Conservation (phyloP, 768 basidiomycete species). For the Russula lepida region DNA sequence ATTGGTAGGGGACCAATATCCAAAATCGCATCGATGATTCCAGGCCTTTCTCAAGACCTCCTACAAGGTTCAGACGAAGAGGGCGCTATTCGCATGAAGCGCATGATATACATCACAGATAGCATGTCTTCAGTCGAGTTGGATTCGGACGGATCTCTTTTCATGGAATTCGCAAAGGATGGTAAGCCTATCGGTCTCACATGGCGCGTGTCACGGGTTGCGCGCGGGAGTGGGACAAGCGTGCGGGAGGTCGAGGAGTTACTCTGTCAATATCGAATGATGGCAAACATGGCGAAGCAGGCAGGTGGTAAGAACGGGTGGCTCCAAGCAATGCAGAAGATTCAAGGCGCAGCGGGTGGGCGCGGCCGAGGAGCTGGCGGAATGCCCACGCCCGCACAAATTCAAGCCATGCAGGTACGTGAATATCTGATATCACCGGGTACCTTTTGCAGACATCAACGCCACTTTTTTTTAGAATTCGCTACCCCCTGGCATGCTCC, state of each 20-base stretch:
- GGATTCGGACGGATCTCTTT: conserved; percentile 88
- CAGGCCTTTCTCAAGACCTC: conserved; percentile 86
- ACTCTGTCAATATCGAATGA: conserved; percentile 94
- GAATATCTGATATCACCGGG: not conserved
- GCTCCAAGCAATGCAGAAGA: conserved; percentile 86
- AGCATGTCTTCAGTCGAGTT: conserved; percentile 92
- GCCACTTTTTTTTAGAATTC: conserved; percentile 47
- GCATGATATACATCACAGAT: conserved; percentile 98
- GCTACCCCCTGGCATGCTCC: conserved; percentile 92
- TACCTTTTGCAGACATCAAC: not conserved
- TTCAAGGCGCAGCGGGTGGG: conserved; percentile 80
- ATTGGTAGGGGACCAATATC: conserved; percentile 85
- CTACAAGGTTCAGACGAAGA: conserved; percentile 93
- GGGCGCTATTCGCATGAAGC: conserved; percentile 81
- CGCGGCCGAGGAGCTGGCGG: conserved; percentile 81
- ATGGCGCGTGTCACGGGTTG: conserved; percentile 84
- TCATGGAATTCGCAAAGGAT: conserved; percentile 79
- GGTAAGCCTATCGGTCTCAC: conserved; percentile 82
- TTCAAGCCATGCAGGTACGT: conserved; percentile 86
- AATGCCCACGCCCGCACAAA: conserved; percentile 88
- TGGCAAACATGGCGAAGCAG: conserved; percentile 98
- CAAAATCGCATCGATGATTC: conserved; percentile 99
- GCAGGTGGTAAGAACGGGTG: conserved; percentile 97
- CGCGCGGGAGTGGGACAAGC: conserved; percentile 87
- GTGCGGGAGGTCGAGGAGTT: conserved; percentile 98